A percentile compares a stretch with the other conserved stretches of the same genome.
phyloP scores from a whole-genome alignment of 1,284 basidiomycete genomes.

The Cutaneotrichosporon arboriforme region DNA sequence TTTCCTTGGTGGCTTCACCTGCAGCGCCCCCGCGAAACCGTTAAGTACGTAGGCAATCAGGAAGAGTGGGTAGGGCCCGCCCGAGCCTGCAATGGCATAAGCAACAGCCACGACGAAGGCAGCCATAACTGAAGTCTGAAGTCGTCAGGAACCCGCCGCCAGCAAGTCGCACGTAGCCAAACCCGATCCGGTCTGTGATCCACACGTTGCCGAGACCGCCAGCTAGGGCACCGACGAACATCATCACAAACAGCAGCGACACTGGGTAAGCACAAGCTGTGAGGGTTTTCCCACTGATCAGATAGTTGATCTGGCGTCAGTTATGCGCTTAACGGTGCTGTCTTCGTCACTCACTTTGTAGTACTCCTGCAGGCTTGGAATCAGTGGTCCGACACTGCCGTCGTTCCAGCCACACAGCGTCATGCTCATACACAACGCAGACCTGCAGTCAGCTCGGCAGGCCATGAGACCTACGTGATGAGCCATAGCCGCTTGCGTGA shows the following conservation, averaged over 20 bases:
- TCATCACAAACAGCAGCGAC: conserved; percentile 12
- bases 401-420: conserved; percentile 19
- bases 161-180: conserved; percentile 56
- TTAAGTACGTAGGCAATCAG: conserved; percentile 11
- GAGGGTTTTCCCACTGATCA: conserved; percentile 8
- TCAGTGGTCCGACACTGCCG: conserved; percentile 13
- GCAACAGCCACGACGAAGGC: conserved; percentile 6
- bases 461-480: neutral
- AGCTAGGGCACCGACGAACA: conserved; percentile 9
- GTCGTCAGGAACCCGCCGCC: no score
- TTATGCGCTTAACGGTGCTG: neutral
- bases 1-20: neutral
- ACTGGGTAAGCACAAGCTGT: conserved; percentile 2
- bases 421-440: conserved; percentile 13
- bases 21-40: conserved; percentile 12
- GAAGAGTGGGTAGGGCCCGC: conserved; percentile 11
- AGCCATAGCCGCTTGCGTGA: neutral
- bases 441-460: neutral
- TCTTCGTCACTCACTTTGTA: conserved; percentile 10
- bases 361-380: conserved; percentile 18
- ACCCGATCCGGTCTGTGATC: conserved; percentile 56
- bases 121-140: conserved; percentile 4
- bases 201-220: conserved; percentile 51
- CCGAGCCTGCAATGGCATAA: conserved; percentile 10
- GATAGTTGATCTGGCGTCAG: conserved; percentile 17